Conservation (phyloP, 179 eudicot species). For the Camellia oleifera region DNA sequence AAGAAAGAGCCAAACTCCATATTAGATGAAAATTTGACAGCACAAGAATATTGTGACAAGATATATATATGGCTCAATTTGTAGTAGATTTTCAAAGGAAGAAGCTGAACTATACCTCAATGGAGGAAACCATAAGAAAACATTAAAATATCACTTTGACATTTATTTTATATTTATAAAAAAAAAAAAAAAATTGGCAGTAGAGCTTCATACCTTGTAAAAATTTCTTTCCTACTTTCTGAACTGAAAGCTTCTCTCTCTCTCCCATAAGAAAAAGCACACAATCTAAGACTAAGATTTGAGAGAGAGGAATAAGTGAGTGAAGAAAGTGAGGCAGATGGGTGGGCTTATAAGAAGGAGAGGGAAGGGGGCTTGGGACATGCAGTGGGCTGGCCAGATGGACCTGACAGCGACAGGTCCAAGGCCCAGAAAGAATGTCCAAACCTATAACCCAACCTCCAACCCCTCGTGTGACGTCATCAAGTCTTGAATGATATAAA, state of each 20-base stretch:
- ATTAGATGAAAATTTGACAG: background rate
- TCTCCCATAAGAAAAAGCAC: constrained; percentile 23
- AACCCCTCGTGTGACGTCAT: background rate
- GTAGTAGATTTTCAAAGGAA: background rate
- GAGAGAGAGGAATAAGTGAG: constrained; percentile 9
- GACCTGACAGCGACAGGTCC: constrained; percentile 28
- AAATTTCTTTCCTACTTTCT: constrained; percentile 21
- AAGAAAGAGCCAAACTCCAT: background rate
- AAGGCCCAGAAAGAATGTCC: constrained; percentile 26
- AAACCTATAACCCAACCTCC: background rate
- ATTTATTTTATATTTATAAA: too few species aligned
- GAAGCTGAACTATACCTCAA: background rate
- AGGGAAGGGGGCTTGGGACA: constrained; percentile 11
- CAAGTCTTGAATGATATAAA: too few species aligned
- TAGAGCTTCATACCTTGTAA: constrained; percentile 22
- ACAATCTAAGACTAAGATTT: background rate
- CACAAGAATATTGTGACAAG: background rate
- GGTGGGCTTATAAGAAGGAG: constrained; percentile 29
- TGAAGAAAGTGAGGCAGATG: constrained; percentile 17
- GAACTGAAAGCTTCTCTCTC: constrained; percentile 25
- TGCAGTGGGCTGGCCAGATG: constrained; percentile 35
- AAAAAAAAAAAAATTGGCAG: background rate
- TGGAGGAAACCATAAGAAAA: background rate
- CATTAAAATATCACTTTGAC: background rate
- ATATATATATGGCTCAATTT: background rate